Evolutionary conservation across 495 filamentous ascomycete species (phyloP), one percentile per base, ranked within the genome.

Genomic region (Penicillium lividum): DNA sequence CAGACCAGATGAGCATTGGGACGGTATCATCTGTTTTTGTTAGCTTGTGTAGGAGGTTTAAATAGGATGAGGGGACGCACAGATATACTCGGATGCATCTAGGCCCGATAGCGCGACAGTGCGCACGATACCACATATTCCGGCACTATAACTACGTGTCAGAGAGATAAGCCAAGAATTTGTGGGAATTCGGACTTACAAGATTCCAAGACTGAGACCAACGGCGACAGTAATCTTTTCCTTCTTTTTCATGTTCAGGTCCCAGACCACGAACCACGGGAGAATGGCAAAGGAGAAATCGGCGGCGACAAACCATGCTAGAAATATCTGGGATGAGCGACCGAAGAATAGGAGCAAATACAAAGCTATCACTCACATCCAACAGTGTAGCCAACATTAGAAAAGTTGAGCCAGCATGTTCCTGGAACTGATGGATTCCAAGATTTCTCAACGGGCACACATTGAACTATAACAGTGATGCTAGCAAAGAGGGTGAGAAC

Each of bases 211-310:
- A 48, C 68, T 71, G 5, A 71, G 56, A 44, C 63, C 66, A 33
- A 57, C 63, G 4, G 66, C 63, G 36, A 71, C 61, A 11, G 64
- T 67, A 50, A 71, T 60, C 54, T 67, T 70, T 33, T 71, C 68
- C 44, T 67, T 71, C 11, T 61, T 55, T 29, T 68, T 71, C 66
- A 71, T 71, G 34, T 68, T 71, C 51, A 68, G 57, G 47, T 71
- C 61, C 68, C 68, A 71, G 27, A 69, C 53, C 18, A 68, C 60
- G 27, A 71, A 68, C 68, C 68, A 71, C 1, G 66, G 68, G 2
- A 71, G 66, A 31, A 66, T 66, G 0, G 68, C 68, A 49, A 71
- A 67, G 27, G 60, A 58, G 36, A 71, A 65, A 48, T 71, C 68
- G 22, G 60, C 60, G 13, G 56, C 66, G 13, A 67, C 63, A 31